Percentiles rank a stretch among this genome's conserved stretches.
Evolutionary conservation across 768 basidiomycete species (phyloP).

Genomic region (Mrakia blollopis): DNA sequence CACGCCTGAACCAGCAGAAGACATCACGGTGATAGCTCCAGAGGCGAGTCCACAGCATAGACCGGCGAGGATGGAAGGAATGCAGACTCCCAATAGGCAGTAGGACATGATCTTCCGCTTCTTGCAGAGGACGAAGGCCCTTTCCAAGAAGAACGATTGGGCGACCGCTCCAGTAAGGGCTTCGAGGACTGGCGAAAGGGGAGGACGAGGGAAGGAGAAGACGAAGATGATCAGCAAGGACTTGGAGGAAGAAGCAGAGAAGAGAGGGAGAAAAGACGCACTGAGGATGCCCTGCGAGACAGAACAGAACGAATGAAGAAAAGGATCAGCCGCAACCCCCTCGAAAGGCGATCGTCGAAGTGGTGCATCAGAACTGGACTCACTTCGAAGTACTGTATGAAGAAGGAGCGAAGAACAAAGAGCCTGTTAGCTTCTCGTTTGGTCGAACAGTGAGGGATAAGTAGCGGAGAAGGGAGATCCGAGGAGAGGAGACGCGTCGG

Average conservation of each 20-base stretch:
- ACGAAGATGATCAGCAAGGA: background rate
- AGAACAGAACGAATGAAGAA: background rate
- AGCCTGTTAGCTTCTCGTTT: too few species aligned
- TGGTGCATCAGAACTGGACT: background rate
- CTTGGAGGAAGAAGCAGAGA: background rate
- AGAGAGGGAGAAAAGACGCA: background rate
- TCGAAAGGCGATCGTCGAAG: background rate
- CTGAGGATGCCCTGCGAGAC: conserved; percentile 4
- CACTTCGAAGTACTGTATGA: conserved; percentile 7
- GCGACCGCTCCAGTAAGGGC: background rate
- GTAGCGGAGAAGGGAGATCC: background rate
- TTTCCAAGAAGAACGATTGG: background rate
- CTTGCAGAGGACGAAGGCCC: background rate
- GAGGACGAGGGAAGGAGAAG: too few species aligned
- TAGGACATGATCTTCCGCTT: background rate
- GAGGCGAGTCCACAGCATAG: background rate
- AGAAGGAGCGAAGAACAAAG: background rate
- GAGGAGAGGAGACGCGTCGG: background rate
- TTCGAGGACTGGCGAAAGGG: background rate
- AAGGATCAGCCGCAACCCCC: background rate
- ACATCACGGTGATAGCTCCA: background rate
- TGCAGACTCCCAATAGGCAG: background rate
- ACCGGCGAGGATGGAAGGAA: background rate
- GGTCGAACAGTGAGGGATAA: too few species aligned
- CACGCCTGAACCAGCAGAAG: background rate